These are phyloP conservation scores for Cladophialophora exuberans DNA, from an alignment of 2,329 filamentous ascomycete species.

Conservation along the genomic window DNA sequence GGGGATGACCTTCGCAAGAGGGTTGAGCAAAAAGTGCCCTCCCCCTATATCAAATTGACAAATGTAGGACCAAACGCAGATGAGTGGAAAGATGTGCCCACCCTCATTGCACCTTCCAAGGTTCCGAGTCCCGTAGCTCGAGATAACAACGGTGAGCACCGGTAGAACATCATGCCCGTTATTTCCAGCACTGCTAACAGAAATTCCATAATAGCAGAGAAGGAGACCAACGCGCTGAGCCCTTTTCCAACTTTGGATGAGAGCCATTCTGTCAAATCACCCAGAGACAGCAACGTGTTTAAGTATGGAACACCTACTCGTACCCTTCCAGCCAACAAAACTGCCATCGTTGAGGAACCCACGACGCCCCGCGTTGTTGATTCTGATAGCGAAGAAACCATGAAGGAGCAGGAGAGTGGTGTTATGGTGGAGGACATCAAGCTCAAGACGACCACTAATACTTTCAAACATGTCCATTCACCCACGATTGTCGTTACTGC, in stretches of 20 bases:
- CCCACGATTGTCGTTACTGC: slow-evolving; percentile 18
- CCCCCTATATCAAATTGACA: neutral
- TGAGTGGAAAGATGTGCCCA: neutral
- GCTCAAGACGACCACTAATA: neutral
- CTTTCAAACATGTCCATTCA: slow-evolving; percentile 1
- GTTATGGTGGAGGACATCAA: neutral
- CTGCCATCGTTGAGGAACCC: neutral
- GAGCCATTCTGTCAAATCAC: neutral
- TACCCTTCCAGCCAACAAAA: neutral
- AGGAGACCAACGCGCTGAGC: neutral
- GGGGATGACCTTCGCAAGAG: neutral
- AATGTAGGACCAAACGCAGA: neutral
- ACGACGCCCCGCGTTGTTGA: neutral
- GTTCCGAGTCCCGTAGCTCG: no score
- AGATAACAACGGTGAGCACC: neutral
- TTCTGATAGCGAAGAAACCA: neutral
- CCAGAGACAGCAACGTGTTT: neutral
- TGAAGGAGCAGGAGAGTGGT: neutral
- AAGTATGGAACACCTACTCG: neutral
- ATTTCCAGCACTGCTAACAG: no score
- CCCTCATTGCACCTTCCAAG: neutral
- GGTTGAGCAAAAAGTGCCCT: no score
- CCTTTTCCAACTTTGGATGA: neutral
- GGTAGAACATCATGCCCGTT: neutral
- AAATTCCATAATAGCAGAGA: neutral